These are phyloP conservation scores for Musa troglodytarum DNA, from an alignment of 176 grass and related monocot species.

Conservation along the genomic window DNA sequence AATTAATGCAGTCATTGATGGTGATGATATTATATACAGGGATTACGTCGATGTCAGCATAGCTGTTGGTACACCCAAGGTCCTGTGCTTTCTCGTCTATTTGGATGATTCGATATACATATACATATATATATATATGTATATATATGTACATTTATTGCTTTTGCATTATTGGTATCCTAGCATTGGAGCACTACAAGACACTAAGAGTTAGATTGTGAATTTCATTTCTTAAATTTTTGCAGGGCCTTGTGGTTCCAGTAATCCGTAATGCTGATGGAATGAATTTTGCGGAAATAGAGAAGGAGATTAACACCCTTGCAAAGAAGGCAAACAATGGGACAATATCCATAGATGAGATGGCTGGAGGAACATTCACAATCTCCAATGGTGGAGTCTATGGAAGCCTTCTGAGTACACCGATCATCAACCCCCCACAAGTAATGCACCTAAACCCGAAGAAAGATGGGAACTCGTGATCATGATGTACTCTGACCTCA, in stretches of 20 bases:
- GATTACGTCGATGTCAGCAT: constrained; percentile 90
- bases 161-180: background rate
- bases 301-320: constrained; percentile 69
- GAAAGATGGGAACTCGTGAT: background rate
- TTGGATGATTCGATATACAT: background rate
- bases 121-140: no score
- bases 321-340: constrained; percentile 75
- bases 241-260: constrained; percentile 68
- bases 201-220: background rate
- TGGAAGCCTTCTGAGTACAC: constrained; percentile 77
- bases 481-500: background rate
- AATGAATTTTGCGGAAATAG: constrained; percentile 81
- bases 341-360: constrained; percentile 80
- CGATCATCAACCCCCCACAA: constrained; percentile 82
- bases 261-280: constrained; percentile 62
- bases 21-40: constrained; percentile 97
- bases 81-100: constrained; percentile 5
- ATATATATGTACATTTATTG: background rate
- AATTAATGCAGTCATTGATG: constrained; percentile 95
- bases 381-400: constrained; percentile 87
- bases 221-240: constrained; percentile 3
- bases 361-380: constrained; percentile 84
- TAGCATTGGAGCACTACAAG: no score
- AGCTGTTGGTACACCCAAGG: constrained; percentile 97
- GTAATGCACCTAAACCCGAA: constrained; percentile 14